These are phyloP conservation scores for Xylaria grammica DNA, from an alignment of 495 filamentous ascomycete genomes.

Conservation along the genomic window DNA sequence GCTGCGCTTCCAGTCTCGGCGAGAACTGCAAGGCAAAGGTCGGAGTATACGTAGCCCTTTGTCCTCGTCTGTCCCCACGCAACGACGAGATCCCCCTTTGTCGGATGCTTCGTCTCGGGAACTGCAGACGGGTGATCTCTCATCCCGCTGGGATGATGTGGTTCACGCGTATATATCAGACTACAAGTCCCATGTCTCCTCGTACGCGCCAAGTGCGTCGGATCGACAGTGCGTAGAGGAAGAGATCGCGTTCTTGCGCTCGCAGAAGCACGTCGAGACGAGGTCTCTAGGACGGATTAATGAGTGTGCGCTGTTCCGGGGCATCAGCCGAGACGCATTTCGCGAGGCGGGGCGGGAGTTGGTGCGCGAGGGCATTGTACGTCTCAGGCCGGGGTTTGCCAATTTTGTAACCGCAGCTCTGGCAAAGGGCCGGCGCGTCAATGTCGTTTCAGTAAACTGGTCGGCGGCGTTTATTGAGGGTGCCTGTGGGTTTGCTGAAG, in stretches of 20 bases:
- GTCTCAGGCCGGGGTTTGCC: slow-evolving; percentile 42
- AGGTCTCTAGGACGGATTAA: slow-evolving; percentile 40
- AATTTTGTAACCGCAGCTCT: slow-evolving; percentile 32
- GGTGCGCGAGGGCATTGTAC: slow-evolving; percentile 31
- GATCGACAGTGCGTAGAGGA: slow-evolving; percentile 30
- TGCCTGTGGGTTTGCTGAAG: slow-evolving; percentile 27
- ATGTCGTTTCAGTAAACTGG: slow-evolving; percentile 54
- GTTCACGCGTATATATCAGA: slow-evolving; percentile 44
- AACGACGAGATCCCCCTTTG: neutral
- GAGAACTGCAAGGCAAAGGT: neutral
- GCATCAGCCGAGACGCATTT: slow-evolving; percentile 27
- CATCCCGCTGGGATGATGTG: slow-evolving; percentile 40
- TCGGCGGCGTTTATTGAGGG: slow-evolving; percentile 46
- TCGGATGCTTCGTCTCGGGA: neutral
- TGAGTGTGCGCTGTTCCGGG: slow-evolving; percentile 41
- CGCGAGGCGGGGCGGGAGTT: slow-evolving; percentile 34
- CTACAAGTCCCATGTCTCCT: slow-evolving; percentile 35
- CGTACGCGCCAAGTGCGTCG: slow-evolving; percentile 33
- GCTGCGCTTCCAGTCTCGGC: slow-evolving; percentile 26
- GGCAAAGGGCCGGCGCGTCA: slow-evolving; percentile 34
- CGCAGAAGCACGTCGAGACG: slow-evolving; percentile 41
- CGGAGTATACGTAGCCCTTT: neutral
- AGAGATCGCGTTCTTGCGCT: slow-evolving; percentile 46
- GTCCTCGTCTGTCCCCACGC: slow-evolving; percentile 3
- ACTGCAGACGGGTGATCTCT: slow-evolving; percentile 29